Evolutionary conservation across 495 filamentous ascomycete genomes (phyloP).

Genomic region (Lindgomyces ingoldianus): DNA sequence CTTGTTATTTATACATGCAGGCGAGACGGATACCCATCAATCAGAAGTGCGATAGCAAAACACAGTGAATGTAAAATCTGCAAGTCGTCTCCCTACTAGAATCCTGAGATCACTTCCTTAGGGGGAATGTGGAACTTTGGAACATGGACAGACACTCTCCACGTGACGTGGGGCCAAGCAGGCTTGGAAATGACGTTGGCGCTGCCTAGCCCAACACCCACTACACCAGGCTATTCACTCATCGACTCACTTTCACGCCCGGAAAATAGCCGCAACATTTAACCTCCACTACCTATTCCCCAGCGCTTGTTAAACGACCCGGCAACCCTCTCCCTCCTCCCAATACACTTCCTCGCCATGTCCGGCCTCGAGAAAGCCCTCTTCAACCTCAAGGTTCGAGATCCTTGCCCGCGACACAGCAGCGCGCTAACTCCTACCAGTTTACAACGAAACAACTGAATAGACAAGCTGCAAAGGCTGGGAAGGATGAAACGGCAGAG

Average conservation of each 20-base stretch:
- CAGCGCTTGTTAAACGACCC: no score
- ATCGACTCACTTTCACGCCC: background rate
- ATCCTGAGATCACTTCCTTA: no score
- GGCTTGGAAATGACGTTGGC: background rate
- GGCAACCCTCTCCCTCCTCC: background rate
- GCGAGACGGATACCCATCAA: background rate
- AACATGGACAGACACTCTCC: background rate
- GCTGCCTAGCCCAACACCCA: conserved; percentile 10
- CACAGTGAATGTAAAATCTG: no score
- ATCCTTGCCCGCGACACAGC: background rate
- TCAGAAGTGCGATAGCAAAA: background rate
- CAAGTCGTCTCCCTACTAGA: no score
- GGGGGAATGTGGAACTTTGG: no score
- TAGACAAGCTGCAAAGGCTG: conserved; percentile 75
- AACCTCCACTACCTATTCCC: background rate
- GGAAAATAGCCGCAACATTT: no score
- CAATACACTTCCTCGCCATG: conserved; percentile 45
- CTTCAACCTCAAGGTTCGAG: conserved; percentile 61
- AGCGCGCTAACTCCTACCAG: conserved; percentile 46
- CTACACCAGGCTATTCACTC: background rate
- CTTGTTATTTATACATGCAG: background rate
- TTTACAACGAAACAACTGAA: conserved; percentile 85
- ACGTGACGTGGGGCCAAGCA: background rate
- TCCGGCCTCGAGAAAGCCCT: conserved; percentile 65
- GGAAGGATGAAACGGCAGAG: conserved; percentile 77